Base-by-base conservation (phyloP, 1,139 yeast species). In the Blastobotrys buckinghamii region DNA sequence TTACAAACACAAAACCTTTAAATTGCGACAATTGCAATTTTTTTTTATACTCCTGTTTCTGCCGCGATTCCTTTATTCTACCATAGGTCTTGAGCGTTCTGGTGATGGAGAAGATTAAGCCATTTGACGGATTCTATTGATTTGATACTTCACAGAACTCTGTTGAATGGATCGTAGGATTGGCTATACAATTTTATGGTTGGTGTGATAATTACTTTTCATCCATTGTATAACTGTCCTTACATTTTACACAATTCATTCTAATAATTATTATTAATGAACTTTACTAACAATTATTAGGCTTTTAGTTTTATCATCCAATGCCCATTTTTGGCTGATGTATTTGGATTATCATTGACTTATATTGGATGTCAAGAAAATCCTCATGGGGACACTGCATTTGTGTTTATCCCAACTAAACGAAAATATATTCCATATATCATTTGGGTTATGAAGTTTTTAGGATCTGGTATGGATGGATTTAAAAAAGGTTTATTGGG, bases 351-450 rank as follows among this genome's bases (percentile, higher is more conserved):
- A 46, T 70, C 72, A 2, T 44, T 70, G 47, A 52, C 65, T 1
- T 69, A 68, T 50, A 67, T 71, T 2, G 60, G 69, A 66, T 64
- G 69, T 9, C 73, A 69, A 53, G 68, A 65, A 29, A 56, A 61
- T 41, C 64, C 66, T 13, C 56, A 61, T 36, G 55, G 54, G 20
- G 57, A 50, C 36, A 65, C 59, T 32, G 9, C 2, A 6, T 61
- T 67, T 39, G 52, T 59, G 43, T 63, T 70, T 43, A 51, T 70
- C 46, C 58, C 57, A 22, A 51, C 68, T 47, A 59, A 61, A 50
- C 66, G 70, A 15, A 55, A 58, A 42, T 68, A 61, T 47, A 52
- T 66, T 20, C 72, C 74, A 2, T 55, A 63, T 24, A 57, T 67
- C 36, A 59, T 60, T 51, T 55, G 68, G 17, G 54, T 55, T 1